Evolutionary conservation across 2,329 filamentous ascomycete genomes (phyloP).

Genomic region (Coniochaeta prunicola): DNA sequence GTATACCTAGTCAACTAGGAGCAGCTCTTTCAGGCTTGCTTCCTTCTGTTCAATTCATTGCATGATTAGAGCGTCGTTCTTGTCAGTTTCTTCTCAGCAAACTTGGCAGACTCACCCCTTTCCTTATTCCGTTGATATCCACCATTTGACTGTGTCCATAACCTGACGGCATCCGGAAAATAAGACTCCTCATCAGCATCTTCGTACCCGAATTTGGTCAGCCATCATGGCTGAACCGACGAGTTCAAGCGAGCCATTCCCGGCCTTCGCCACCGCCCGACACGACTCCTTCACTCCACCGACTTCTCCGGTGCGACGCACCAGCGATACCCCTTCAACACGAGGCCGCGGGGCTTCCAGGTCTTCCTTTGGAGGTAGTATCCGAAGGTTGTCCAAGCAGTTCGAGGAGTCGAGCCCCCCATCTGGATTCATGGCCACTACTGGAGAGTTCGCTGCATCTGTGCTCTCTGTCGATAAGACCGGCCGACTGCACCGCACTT

Average conservation of each 20-base stretch:
- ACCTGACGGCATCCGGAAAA: too few relatives aligned
- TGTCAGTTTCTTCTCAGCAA: background rate
- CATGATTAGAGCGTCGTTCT: background rate
- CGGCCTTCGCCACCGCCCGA: background rate
- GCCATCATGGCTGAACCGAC: background rate
- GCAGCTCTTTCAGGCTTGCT: background rate
- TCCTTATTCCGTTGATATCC: background rate
- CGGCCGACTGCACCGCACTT: background rate
- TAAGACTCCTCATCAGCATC: background rate
- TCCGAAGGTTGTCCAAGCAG: constrained; percentile 11
- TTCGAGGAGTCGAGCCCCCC: constrained; percentile 41
- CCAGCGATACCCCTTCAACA: background rate
- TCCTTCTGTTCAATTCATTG: background rate
- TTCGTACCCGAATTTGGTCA: background rate
- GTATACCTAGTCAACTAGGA: too few relatives aligned
- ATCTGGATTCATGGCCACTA: constrained; percentile 39
- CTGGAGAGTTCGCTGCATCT: constrained; percentile 36
- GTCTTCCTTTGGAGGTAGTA: background rate
- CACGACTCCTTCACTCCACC: background rate
- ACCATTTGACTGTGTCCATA: too few relatives aligned
- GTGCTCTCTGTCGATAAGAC: constrained; percentile 13
- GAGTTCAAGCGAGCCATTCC: background rate
- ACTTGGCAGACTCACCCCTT: background rate
- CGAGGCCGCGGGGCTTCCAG: background rate
- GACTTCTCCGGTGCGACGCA: background rate